Percentiles rank a stretch among this genome's conserved stretches.
phyloP scores from a whole-genome alignment of 352 stramenopile species.

The Globisporangium paroecandrum region DNA sequence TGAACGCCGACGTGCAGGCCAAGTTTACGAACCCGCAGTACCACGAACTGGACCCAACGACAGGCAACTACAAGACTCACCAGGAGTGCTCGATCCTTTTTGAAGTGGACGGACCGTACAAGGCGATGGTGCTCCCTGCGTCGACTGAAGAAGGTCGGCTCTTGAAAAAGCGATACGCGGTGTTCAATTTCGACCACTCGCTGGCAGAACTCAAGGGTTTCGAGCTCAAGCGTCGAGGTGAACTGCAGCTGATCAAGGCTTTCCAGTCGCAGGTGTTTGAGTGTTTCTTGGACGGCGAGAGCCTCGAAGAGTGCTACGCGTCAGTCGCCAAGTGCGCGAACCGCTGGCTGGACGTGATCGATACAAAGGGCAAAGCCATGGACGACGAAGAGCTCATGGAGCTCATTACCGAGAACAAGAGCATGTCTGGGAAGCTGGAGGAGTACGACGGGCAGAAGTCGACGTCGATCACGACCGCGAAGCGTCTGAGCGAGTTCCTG shows the following conservation, averaged over 20 bases:
- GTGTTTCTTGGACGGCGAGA: conserved; percentile 94
- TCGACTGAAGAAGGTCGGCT: conserved; percentile 98
- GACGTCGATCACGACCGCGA: conserved; percentile 97
- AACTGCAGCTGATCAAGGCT: conserved; percentile 99
- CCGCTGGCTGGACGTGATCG: conserved; percentile 98
- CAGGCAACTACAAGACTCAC: conserved; percentile 89
- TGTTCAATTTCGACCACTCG: conserved; percentile 84
- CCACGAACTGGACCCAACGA: conserved; percentile 50
- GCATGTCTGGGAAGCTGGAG: conserved; percentile 96
- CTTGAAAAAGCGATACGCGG: conserved; percentile 97
- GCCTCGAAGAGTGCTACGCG: conserved; percentile 94
- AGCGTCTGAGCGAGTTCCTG: conserved; percentile 97
- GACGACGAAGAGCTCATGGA: conserved; percentile 97
- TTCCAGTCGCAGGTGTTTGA: conserved; percentile 99
- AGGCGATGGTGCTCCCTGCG: conserved; percentile 97
- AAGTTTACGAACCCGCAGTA: conserved; percentile 99
- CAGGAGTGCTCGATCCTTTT: conserved; percentile 99
- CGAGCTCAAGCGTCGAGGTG: conserved; percentile 98
- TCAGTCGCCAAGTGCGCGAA: conserved; percentile 96
- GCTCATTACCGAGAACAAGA: conserved; percentile 98
- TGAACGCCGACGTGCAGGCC: conserved; percentile 98
- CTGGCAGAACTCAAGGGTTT: conserved; percentile 91
- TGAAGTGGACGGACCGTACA: conserved; percentile 98
- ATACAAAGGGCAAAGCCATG: conserved; percentile 92
- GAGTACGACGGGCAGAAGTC: conserved; percentile 98